Evolutionary conservation across 2,329 filamentous ascomycete genomes (phyloP).

Genomic region (Ophiobolus disseminans): DNA sequence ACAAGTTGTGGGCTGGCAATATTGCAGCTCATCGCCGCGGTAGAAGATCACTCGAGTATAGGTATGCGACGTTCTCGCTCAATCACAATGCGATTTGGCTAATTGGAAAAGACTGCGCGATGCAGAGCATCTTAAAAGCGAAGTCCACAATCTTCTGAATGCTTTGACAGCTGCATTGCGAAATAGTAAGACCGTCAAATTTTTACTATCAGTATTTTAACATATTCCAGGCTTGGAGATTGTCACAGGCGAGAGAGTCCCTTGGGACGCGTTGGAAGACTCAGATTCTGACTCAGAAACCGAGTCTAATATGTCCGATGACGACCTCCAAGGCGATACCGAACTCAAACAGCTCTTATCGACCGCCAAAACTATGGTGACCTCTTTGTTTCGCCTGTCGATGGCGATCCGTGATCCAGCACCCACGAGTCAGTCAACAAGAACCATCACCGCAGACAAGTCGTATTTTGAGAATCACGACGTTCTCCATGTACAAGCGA

Average conservation of each 20-base stretch:
- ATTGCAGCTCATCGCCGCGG: slow-evolving; percentile 44
- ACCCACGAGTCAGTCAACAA: slow-evolving; percentile 34
- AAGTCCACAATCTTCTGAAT: slow-evolving; percentile 24
- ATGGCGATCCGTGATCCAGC: slow-evolving; percentile 44
- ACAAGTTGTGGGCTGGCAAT: slow-evolving; percentile 43
- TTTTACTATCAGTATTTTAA: not conserved
- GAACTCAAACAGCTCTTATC: slow-evolving; percentile 32
- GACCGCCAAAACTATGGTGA: slow-evolving; percentile 31
- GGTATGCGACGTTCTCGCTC: slow-evolving; percentile 3
- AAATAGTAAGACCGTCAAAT: slow-evolving; percentile 14
- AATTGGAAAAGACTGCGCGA: slow-evolving; percentile 28
- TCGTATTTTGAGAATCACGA: slow-evolving; percentile 37
- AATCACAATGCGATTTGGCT: not conserved
- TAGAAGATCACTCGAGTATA: slow-evolving; percentile 40
- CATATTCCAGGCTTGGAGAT: slow-evolving; percentile 11
- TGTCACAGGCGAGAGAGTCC: slow-evolving; percentile 17
- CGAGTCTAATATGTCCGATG: slow-evolving; percentile 15
- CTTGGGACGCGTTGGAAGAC: slow-evolving; percentile 27
- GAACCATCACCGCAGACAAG: slow-evolving; percentile 30
- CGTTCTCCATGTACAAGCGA: slow-evolving; percentile 31
- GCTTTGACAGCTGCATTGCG: slow-evolving; percentile 26
- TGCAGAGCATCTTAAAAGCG: slow-evolving; percentile 32
- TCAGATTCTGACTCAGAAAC: slow-evolving; percentile 18
- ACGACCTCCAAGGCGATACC: slow-evolving; percentile 16
- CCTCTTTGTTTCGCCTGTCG: slow-evolving; percentile 42